Percentiles rank a stretch among this genome's conserved stretches.
These are phyloP conservation scores for Haplosporangium sp. DNA, from an alignment of 371 early-diverging fungal species.

Conservation along the genomic window DNA sequence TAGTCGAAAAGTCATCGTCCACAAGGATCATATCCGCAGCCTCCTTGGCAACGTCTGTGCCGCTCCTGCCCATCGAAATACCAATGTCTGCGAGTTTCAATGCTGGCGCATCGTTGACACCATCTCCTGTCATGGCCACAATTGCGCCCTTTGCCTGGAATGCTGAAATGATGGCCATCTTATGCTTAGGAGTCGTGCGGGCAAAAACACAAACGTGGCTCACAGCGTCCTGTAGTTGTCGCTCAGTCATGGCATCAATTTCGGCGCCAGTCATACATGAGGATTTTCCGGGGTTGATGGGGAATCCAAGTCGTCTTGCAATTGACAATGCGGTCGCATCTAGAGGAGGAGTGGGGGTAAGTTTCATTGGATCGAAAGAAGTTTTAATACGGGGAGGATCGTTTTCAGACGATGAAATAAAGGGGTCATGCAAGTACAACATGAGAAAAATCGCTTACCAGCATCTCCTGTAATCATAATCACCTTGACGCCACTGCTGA, in stretches of 20 bases:
- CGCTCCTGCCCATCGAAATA: conserved; percentile 91
- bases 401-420: background rate
- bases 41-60: conserved; percentile 92
- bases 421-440: too few relatives aligned
- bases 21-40: conserved; percentile 94
- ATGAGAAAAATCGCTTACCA: conserved; percentile 56
- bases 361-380: background rate
- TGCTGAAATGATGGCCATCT: conserved; percentile 86
- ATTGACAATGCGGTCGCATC: conserved; percentile 86
- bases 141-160: conserved; percentile 78
- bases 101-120: conserved; percentile 96
- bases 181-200: conserved; percentile 92
- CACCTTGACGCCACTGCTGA: conserved; percentile 82
- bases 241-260: conserved; percentile 74
- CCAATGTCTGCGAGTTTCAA: conserved; percentile 91
- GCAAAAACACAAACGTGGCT: conserved; percentile 82
- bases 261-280: conserved; percentile 78
- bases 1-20: conserved; percentile 87
- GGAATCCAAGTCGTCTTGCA: conserved; percentile 81
- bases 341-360: background rate
- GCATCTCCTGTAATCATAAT: conserved; percentile 95
- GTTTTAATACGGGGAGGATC: background rate
- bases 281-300: conserved; percentile 61
- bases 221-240: conserved; percentile 70
- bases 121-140: conserved; percentile 97